phyloP scores from a whole-genome alignment of 2,329 filamentous ascomycete genomes.

The Xylariales sp. region DNA sequence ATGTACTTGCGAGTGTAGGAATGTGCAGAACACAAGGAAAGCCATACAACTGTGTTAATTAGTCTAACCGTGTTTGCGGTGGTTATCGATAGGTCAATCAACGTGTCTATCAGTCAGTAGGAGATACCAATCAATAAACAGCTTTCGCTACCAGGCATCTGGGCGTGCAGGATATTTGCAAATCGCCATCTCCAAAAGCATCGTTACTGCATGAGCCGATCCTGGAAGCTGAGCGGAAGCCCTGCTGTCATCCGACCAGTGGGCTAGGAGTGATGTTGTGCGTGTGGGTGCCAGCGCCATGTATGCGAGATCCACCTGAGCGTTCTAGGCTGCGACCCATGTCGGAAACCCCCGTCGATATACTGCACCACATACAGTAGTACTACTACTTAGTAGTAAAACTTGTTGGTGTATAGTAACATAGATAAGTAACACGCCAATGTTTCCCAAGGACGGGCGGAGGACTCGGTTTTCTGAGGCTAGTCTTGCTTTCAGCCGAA shows the following conservation, averaged over 20 bases:
- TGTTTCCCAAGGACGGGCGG: neutral
- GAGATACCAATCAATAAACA: neutral
- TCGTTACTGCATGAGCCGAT: neutral
- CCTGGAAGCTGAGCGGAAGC: neutral
- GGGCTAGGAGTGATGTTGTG: neutral
- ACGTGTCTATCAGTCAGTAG: neutral
- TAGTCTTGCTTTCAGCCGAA: neutral
- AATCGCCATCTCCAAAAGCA: neutral
- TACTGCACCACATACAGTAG: neutral
- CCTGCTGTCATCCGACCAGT: neutral
- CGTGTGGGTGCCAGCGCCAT: neutral
- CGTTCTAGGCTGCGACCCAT: neutral
- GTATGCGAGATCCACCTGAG: neutral
- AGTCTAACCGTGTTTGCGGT: too few species aligned
- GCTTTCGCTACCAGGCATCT: neutral
- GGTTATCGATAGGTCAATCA: too few species aligned
- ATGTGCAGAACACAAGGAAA: too few species aligned
- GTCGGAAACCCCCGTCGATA: neutral
- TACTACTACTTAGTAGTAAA: neutral
- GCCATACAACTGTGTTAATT: too few species aligned
- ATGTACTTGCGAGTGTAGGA: too few species aligned
- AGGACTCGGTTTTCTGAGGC: too few species aligned
- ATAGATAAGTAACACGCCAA: too few species aligned
- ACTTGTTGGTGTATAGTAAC: neutral
- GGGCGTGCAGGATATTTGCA: neutral